phyloP scores from a whole-genome alignment of 2,329 filamentous ascomycete genomes.

The Leptographium procerum region DNA sequence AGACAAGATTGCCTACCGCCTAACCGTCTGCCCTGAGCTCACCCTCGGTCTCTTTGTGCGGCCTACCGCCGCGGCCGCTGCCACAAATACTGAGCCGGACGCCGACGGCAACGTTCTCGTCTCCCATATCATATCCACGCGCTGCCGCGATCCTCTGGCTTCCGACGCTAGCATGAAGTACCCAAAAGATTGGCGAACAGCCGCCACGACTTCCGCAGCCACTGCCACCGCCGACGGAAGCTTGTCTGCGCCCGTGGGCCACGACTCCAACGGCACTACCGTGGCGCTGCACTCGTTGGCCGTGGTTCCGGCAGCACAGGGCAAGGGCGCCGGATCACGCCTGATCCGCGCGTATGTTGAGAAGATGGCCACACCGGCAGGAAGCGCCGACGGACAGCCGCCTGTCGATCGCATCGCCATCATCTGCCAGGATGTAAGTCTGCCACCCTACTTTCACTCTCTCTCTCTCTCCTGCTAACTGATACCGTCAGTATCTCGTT shows the following conservation, averaged over 20 bases:
- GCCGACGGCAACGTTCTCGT: constrained; percentile 53
- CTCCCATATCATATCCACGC: constrained; percentile 67
- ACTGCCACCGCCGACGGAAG: constrained; percentile 17
- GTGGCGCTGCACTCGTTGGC: constrained; percentile 76
- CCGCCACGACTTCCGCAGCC: constrained; percentile 24
- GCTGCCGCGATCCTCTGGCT: constrained; percentile 49
- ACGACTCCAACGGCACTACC: constrained; percentile 62
- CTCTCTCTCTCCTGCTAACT: neutral
- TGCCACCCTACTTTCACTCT: constrained; percentile 4
- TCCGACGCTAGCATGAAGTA: constrained; percentile 68
- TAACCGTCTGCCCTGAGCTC: constrained; percentile 63
- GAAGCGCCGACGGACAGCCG: constrained; percentile 30
- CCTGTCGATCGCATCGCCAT: constrained; percentile 51
- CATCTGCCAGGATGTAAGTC: constrained; percentile 56
- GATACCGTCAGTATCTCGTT: constrained; percentile 44
- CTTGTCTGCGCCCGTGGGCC: constrained; percentile 47
- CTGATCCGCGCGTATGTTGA: constrained; percentile 69
- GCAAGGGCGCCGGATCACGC: constrained; percentile 60
- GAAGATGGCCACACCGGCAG: constrained; percentile 58
- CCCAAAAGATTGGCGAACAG: constrained; percentile 53
- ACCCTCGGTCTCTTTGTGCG: constrained; percentile 60
- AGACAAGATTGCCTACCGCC: constrained; percentile 62
- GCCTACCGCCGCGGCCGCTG: constrained; percentile 17
- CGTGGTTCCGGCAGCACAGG: constrained; percentile 64
- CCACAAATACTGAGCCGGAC: constrained; percentile 43